phyloP scores from a whole-genome alignment of 169 alveolate species.

The Plasmodium billcollinsi region DNA sequence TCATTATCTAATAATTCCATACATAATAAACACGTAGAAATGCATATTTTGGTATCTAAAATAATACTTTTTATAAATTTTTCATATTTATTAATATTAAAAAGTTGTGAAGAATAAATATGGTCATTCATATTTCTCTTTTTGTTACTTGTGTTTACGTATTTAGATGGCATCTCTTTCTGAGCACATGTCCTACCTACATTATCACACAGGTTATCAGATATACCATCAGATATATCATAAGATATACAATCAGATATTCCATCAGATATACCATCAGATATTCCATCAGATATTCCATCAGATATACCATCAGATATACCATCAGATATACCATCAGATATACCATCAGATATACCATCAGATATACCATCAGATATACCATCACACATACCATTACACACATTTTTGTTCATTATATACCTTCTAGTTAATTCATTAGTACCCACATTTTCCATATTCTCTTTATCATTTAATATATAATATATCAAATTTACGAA shows the following conservation, averaged over 20 bases:
- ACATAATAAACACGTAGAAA: conserved; percentile 42
- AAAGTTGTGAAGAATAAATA: background rate
- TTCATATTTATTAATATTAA: conserved; percentile 61
- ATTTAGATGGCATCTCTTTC: background rate
- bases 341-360: too few relatives aligned
- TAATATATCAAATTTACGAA: conserved; percentile 45
- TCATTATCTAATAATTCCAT: conserved; percentile 32
- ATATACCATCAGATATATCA: background rate
- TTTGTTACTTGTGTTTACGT: background rate
- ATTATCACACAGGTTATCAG: background rate
- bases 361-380: too few relatives aligned
- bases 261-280: background rate
- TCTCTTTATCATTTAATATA: conserved; percentile 14
- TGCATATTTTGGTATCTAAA: conserved; percentile 52
- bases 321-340: too few relatives aligned
- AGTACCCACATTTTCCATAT: background rate
- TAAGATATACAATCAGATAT: background rate
- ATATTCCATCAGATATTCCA: background rate
- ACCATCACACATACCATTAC: too few relatives aligned
- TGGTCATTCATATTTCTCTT: background rate
- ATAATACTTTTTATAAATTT: conserved; percentile 14
- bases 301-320: too few relatives aligned
- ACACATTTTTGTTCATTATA: background rate
- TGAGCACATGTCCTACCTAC: background rate
- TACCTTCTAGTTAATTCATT: background rate